These are phyloP conservation scores for Cutaneotrichosporon cavernicola DNA, from an alignment of 1,284 basidiomycete species.

Conservation along the genomic window DNA sequence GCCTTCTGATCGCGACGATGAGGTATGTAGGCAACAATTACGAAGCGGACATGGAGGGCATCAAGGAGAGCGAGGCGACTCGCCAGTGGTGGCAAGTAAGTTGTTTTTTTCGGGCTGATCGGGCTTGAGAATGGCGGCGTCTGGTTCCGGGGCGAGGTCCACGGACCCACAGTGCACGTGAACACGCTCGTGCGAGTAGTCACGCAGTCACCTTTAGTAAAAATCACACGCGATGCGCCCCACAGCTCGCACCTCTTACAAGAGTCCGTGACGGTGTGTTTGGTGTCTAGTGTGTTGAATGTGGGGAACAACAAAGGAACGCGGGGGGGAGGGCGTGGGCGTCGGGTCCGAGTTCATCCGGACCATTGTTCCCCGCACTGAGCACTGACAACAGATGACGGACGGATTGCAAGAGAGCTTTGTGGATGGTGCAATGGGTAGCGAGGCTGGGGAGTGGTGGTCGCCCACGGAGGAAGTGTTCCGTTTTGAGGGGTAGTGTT, in stretches of 20 bases:
- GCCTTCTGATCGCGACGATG: slow-evolving; percentile 64
- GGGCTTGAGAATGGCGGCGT: not conserved
- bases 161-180: not conserved
- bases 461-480: slow-evolving; percentile 68
- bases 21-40: slow-evolving; percentile 59
- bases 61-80: slow-evolving; percentile 66
- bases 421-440: slow-evolving; percentile 66
- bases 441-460: slow-evolving; percentile 70
- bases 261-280: not conserved
- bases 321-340: not conserved
- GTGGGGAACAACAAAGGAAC: slow-evolving; percentile 1
- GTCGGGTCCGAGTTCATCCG: not conserved
- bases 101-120: slow-evolving; percentile 6
- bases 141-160: too few relatives aligned
- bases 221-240: not conserved
- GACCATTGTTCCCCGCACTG: slow-evolving; percentile 10
- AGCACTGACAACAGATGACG: slow-evolving; percentile 47
- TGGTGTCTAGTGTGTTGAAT: too few relatives aligned
- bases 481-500: slow-evolving; percentile 59
- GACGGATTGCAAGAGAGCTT: slow-evolving; percentile 76
- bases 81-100: slow-evolving; percentile 71
- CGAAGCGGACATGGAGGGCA: slow-evolving; percentile 64
- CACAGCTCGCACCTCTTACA: not conserved
- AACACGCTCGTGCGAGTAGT: not conserved
- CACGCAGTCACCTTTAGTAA: not conserved